Evolutionary conservation across 2,329 filamentous ascomycete species (phyloP), one percentile per base, ranked within the genome.

Genomic region (Penicillium sp.): DNA sequence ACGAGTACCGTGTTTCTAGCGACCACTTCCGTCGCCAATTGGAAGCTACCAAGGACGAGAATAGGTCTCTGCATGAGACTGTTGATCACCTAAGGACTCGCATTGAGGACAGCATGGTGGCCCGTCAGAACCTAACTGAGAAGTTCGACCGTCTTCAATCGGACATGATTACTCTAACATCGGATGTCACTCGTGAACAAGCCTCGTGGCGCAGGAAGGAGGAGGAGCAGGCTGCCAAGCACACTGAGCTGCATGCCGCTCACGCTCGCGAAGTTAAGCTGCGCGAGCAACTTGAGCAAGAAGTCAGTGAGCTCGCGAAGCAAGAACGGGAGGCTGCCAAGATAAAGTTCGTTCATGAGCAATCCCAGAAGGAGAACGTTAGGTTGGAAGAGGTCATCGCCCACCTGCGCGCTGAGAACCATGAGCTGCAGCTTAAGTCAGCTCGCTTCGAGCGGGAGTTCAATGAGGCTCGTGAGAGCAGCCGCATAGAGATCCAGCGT

Each of bases 141-240:
- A 95, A 93, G 70, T 87, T 96, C 63, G 82, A 92, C 60, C 83
- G 83, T 52, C 76, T 98, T 33, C 91, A 97, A 70, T 82, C 89
- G 55, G 89, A 96, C 60, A 92, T 97, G 86, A 81, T 84, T 28
- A 78, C 78, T 48, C 88, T 89, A 42, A 85, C 88, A 46, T 82
- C 83, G 41, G 86, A 95, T 54, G 83, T 96, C 54, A 84, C 87
- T 20, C 83, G 88, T 61, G 91, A 97, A 65, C 92, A 91, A 65
- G 83, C 86, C 27, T 79, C 81, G 31, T 91, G 87, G 72, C 82
- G 83, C 61, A 87, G 87, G 72, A 86, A 72, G 49, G 81, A 83
- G 59, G 77, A 83, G 50, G 75, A 80, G n/a, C 74, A 80, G 41
- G 69, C 74, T 50, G 73, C 74, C 55, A 77, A 73, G 53, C 77